Evolutionary conservation across 2,329 filamentous ascomycete genomes (phyloP).

Genomic region (Hypoxylon sp.): DNA sequence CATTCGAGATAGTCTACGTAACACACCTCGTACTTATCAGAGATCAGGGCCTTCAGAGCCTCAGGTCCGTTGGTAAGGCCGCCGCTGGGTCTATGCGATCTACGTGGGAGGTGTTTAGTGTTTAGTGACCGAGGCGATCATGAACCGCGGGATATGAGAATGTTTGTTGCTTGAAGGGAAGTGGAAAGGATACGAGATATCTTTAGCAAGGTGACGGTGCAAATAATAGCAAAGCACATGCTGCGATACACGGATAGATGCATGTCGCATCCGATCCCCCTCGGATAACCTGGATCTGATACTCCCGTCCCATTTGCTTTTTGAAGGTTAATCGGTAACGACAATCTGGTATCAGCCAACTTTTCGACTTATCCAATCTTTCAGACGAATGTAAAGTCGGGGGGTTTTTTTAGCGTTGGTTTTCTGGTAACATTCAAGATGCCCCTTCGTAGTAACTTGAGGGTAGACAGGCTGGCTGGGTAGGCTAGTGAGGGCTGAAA

Average conservation of each 20-base stretch:
- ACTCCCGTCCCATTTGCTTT: slow-evolving; percentile 4
- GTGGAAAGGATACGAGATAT: background rate
- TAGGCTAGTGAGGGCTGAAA: slow-evolving; percentile 33
- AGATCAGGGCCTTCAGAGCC: background rate
- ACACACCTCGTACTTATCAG: slow-evolving; percentile 6
- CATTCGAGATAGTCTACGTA: slow-evolving; percentile 5
- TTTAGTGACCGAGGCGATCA: background rate
- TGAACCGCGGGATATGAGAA: background rate
- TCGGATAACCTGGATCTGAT: background rate
- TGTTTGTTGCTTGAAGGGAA: background rate
- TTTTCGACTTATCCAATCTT: slow-evolving; percentile 16
- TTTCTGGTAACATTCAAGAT: slow-evolving; percentile 4
- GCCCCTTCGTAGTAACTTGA: slow-evolving; percentile 7
- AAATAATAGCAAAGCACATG: background rate
- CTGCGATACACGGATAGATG: slow-evolving; percentile 18
- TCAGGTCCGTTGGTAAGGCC: slow-evolving; percentile 16
- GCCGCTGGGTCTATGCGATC: slow-evolving; percentile 12
- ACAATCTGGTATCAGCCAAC: slow-evolving; percentile 13
- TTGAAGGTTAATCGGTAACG: slow-evolving; percentile 35
- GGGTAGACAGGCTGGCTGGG: slow-evolving; percentile 17
- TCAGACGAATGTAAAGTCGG: slow-evolving; percentile 23
- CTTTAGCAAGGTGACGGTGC: background rate
- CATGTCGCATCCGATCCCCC: slow-evolving; percentile 10
- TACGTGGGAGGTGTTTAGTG: slow-evolving; percentile 26
- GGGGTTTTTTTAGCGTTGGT: slow-evolving; percentile 2